A percentile compares a stretch with the other conserved stretches of the same genome.
These are phyloP conservation scores for Leccinum proliferum DNA, from an alignment of 1,284 basidiomycete genomes.

Conservation along the genomic window DNA sequence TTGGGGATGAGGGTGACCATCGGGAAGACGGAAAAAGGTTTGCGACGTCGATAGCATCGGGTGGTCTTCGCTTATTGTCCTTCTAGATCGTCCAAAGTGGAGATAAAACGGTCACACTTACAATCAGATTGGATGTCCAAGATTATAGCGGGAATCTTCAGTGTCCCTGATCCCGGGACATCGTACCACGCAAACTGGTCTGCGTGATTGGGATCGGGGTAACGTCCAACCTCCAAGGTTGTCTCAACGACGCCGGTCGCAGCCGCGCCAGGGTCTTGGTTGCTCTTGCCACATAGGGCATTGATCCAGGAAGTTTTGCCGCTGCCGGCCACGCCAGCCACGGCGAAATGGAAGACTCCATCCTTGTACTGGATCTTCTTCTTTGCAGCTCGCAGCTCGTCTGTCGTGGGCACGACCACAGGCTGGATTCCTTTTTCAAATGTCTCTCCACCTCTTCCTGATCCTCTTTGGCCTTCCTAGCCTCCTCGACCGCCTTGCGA, in stretches of 20 bases:
- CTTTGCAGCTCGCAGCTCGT: constrained; percentile 23
- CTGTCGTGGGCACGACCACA: constrained; percentile 24
- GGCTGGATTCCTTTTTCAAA: constrained; percentile 26
- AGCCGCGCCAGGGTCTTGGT: constrained; percentile 25
- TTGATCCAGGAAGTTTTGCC: constrained; percentile 36
- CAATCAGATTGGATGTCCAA: too few species aligned
- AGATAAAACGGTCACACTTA: too few species aligned
- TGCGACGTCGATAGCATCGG: too few species aligned
- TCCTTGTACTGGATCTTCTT: constrained; percentile 22
- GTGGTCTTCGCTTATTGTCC: too few species aligned
- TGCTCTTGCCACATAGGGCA: constrained; percentile 27
- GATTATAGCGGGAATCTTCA: constrained; percentile 18
- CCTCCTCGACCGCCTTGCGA: constrained; percentile 19
- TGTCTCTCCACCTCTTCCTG: constrained; percentile 20
- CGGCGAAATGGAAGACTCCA: constrained; percentile 27
- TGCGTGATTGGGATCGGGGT: constrained; percentile 20
- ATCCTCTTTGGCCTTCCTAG: constrained; percentile 19
- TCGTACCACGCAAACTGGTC: constrained; percentile 32
- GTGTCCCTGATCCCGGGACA: constrained; percentile 32
- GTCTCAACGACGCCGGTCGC: constrained; percentile 28
- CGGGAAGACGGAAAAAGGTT: too few species aligned
- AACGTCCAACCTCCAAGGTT: constrained; percentile 25
- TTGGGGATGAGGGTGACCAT: too few species aligned
- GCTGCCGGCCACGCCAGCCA: constrained; percentile 31
- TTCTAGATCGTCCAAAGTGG: too few species aligned